These are phyloP conservation scores for Phytopythium helicoides DNA, from an alignment of 352 stramenopile genomes.

Conservation along the genomic window DNA sequence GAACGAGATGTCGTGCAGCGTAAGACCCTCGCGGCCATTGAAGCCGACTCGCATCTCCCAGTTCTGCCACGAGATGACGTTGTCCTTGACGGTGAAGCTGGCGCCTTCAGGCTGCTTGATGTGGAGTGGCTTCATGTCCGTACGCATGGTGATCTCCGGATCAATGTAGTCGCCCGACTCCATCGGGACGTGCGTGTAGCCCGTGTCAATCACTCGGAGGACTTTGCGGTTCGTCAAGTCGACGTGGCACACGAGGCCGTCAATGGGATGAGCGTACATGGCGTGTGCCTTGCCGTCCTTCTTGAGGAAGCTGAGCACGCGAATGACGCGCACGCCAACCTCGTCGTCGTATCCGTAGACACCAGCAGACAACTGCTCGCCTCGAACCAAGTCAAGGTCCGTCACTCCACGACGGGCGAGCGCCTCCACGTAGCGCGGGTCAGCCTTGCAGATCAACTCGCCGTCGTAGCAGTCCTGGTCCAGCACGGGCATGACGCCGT, in stretches of 20 bases:
- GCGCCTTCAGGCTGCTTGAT: conserved; percentile 74
- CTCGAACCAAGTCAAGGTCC: conserved; percentile 39
- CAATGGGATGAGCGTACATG: conserved; percentile 48
- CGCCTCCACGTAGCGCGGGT: conserved; percentile 33
- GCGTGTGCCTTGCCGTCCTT: conserved; percentile 33
- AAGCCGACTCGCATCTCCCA: conserved; percentile 86
- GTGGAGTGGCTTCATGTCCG: conserved; percentile 56
- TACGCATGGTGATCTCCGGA: conserved; percentile 35
- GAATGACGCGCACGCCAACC: conserved; percentile 38
- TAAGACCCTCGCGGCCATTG: conserved; percentile 80
- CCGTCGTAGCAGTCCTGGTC: conserved; percentile 45
- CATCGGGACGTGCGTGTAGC: conserved; percentile 41
- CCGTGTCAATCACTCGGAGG: conserved; percentile 32
- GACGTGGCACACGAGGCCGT: conserved; percentile 41
- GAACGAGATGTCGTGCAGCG: conserved; percentile 69
- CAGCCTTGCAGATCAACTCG: conserved; percentile 39
- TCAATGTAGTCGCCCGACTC: conserved; percentile 46
- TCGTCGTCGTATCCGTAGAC: conserved; percentile 42
- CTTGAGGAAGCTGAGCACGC: conserved; percentile 48
- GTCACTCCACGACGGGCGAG: conserved; percentile 42
- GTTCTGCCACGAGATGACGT: conserved; percentile 75
- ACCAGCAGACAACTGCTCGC: conserved; percentile 37
- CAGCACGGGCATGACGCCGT: conserved; percentile 39
- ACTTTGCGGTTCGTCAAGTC: conserved; percentile 40
- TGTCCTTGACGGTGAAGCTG: conserved; percentile 67